Percentiles rank a stretch among this genome's conserved stretches.
phyloP scores from a whole-genome alignment of 352 stramenopile species.

The Plasmopara muralis region DNA sequence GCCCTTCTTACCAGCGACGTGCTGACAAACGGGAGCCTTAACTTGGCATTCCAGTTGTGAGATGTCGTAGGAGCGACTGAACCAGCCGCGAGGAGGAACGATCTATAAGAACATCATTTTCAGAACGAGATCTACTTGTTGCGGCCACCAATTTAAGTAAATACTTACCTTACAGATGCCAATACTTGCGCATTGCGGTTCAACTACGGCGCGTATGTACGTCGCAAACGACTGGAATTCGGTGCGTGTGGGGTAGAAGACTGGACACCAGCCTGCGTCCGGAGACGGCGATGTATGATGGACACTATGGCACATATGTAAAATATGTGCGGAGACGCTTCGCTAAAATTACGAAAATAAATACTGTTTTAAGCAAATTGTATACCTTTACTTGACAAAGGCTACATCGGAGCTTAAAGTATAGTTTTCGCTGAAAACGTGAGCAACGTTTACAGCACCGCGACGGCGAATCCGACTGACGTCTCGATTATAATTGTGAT shows the following conservation, averaged over 20 bases:
- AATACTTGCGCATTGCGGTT: conserved; percentile 64
- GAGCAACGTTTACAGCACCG: conserved; percentile 14
- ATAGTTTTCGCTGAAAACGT: background rate
- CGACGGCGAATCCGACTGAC: conserved; percentile 12
- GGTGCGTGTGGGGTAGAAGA: conserved; percentile 73
- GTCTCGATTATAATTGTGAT: conserved; percentile 20
- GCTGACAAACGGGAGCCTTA: conserved; percentile 69
- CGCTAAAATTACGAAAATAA: conserved; percentile 1
- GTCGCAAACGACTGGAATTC: conserved; percentile 83
- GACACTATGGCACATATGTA: conserved; percentile 20
- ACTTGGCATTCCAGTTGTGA: conserved; percentile 42
- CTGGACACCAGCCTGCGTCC: conserved; percentile 59
- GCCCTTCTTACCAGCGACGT: conserved; percentile 84
- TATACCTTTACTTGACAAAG: background rate
- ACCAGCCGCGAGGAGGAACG: conserved; percentile 71
- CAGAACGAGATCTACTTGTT: background rate
- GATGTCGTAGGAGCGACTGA: conserved; percentile 59
- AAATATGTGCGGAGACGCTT: background rate
- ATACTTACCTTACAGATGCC: conserved; percentile 86
- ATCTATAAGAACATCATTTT: conserved; percentile 26
- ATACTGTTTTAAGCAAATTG: background rate
- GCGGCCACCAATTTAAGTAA: conserved; percentile 1
- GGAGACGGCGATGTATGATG: conserved; percentile 9
- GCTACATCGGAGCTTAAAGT: background rate
- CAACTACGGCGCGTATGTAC: conserved; percentile 81